Conservation (phyloP, 495 filamentous ascomycete species). For the Acidiella bohemica region DNA sequence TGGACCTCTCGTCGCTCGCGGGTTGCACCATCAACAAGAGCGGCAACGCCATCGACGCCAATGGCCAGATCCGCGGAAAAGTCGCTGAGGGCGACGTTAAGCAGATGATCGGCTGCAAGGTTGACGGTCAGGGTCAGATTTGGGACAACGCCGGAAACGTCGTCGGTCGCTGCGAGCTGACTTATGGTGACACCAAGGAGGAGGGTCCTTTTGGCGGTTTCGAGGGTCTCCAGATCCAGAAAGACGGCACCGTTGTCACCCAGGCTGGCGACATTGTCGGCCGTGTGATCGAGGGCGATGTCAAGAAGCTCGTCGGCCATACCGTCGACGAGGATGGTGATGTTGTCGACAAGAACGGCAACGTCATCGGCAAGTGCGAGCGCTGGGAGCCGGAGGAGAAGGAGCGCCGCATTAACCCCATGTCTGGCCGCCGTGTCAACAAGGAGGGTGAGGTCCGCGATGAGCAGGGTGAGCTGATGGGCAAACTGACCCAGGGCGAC, state of each 20-base stretch:
- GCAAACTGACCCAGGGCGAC: conserved; percentile 62
- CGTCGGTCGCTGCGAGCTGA: conserved; percentile 65
- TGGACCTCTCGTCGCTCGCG: conserved; percentile 56
- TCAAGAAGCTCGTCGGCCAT: conserved; percentile 57
- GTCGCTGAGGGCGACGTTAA: conserved; percentile 59
- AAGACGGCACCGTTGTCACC: conserved; percentile 59
- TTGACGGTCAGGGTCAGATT: conserved; percentile 67
- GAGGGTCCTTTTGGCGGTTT: conserved; percentile 74
- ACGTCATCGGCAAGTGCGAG: conserved; percentile 66
- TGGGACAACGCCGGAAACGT: conserved; percentile 70
- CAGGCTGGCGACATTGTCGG: conserved; percentile 54
- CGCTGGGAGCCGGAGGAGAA: conserved; percentile 70
- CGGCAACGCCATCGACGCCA: conserved; percentile 66
- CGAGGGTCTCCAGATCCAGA: conserved; percentile 54
- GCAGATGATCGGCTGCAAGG: conserved; percentile 63
- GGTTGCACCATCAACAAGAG: conserved; percentile 78
- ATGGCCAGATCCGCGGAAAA: conserved; percentile 61
- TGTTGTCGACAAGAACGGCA: conserved; percentile 68
- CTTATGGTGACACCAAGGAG: conserved; percentile 47
- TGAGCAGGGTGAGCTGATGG: conserved; percentile 66
- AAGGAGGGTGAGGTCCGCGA: conserved; percentile 73
- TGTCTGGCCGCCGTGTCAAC: conserved; percentile 67
- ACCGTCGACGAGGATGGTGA: conserved; percentile 74
- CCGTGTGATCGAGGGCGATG: conserved; percentile 57
- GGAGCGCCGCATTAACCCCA: conserved; percentile 49